Percentiles rank a stretch among this genome's conserved stretches.
Conservation (phyloP, 352 stramenopile species). For the Globisporangium okanoganense region DNA sequence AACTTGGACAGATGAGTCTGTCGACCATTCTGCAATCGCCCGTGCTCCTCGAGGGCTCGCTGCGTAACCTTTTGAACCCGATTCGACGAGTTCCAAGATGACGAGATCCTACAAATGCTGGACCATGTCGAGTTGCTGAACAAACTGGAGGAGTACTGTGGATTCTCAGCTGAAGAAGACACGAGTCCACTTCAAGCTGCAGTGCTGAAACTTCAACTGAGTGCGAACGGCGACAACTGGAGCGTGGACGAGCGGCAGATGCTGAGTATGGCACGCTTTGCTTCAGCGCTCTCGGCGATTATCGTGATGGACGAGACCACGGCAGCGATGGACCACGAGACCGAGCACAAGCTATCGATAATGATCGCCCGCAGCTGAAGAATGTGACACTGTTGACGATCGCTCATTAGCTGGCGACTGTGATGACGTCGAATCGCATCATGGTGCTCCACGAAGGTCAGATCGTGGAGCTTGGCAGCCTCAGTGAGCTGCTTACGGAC, state of each 20-base stretch:
- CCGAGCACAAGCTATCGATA: constrained; percentile 48
- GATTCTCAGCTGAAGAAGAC: no score
- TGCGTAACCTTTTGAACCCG: constrained; percentile 87
- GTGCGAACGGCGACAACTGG: constrained; percentile 92
- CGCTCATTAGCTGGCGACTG: constrained; percentile 88
- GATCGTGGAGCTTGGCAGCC: constrained; percentile 82
- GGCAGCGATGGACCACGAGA: constrained; percentile 71
- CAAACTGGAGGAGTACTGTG: not conserved
- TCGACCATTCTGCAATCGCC: constrained; percentile 76
- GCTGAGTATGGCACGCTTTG: constrained; percentile 77
- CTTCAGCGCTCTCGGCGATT: constrained; percentile 43
- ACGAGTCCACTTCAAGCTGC: no score
- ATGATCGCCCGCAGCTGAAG: constrained; percentile 82
- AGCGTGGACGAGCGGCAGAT: constrained; percentile 90
- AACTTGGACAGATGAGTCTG: no score
- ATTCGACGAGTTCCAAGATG: constrained; percentile 69
- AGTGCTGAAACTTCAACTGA: constrained; percentile 66
- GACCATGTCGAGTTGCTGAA: constrained; percentile 23
- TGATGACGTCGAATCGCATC: constrained; percentile 86
- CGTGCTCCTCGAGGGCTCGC: constrained; percentile 86
- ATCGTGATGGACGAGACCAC: constrained; percentile 81
- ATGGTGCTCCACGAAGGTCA: constrained; percentile 81
- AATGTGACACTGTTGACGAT: constrained; percentile 90
- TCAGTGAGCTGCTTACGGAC: constrained; percentile 14
- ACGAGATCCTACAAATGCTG: constrained; percentile 35